These are phyloP conservation scores for Colletotrichum sp. DNA, from an alignment of 2,329 filamentous ascomycete species.

Conservation along the genomic window DNA sequence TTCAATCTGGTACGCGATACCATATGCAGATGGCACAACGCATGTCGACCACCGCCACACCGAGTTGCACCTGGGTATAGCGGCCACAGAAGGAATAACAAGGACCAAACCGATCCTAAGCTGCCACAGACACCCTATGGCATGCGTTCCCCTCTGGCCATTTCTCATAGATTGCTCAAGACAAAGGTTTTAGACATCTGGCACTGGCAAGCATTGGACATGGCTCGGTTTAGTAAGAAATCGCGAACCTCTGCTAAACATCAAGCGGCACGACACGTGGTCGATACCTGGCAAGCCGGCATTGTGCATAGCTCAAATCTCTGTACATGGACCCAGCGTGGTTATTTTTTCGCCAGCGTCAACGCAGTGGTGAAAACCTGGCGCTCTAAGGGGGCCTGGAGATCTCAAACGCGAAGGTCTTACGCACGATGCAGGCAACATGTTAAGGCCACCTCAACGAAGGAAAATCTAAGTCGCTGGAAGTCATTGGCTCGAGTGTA, in stretches of 20 bases:
- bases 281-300: neutral
- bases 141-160: neutral
- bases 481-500: neutral
- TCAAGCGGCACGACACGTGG: neutral
- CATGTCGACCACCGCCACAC: neutral
- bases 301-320: neutral
- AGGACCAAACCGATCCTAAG: neutral
- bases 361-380: neutral
- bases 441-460: slow-evolving; percentile 11
- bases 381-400: slow-evolving; percentile 3
- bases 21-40: neutral
- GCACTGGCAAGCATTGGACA: neutral
- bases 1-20: neutral
- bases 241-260: neutral
- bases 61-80: neutral
- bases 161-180: slow-evolving; percentile 4
- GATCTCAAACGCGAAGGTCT: slow-evolving; percentile 8
- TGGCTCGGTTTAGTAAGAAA: neutral
- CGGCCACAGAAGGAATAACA: neutral
- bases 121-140: neutral
- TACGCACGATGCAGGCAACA: slow-evolving; percentile 17
- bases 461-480: slow-evolving; percentile 14
- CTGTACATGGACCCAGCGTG: slow-evolving; percentile 4
- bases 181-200: slow-evolving; percentile 7
- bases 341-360: neutral